A percentile compares a stretch with the other conserved stretches of the same genome.
Conservation (phyloP, 139 green algal species). For the Haematococcus sp. region DNA sequence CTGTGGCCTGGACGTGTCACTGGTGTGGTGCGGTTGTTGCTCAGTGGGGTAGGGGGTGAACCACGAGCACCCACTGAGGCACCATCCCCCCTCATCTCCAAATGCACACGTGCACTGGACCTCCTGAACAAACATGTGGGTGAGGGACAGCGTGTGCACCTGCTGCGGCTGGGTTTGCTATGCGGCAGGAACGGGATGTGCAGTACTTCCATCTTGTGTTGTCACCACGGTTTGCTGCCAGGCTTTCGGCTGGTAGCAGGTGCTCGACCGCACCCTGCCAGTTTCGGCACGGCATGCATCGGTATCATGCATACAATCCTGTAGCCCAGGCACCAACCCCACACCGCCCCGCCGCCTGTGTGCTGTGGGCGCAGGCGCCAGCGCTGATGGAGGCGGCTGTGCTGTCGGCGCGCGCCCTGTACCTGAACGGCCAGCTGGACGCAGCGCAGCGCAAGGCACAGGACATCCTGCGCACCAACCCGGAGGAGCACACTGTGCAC, state of each 20-base stretch:
- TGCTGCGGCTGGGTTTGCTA: too few relatives aligned
- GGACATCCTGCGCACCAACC: constrained; percentile 47
- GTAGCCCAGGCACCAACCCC: too few relatives aligned
- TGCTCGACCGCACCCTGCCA: too few relatives aligned
- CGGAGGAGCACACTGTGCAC: constrained; percentile 45
- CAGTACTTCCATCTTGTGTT: too few relatives aligned
- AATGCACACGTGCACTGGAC: constrained; percentile 37
- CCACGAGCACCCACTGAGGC: constrained; percentile 50
- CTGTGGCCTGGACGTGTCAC: constrained; percentile 57
- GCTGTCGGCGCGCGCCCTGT: constrained; percentile 51
- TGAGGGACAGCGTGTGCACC: background rate
- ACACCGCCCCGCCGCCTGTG: too few relatives aligned
- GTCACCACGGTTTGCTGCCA: too few relatives aligned
- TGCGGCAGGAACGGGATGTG: too few relatives aligned
- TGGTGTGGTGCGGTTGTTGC: constrained; percentile 48
- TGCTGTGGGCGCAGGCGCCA: constrained; percentile 28
- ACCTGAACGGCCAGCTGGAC: constrained; percentile 59
- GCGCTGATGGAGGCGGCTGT: constrained; percentile 45
- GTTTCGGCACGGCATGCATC: too few relatives aligned
- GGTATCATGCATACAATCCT: too few relatives aligned
- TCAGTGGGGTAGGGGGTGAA: constrained; percentile 40
- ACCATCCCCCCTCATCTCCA: constrained; percentile 47
- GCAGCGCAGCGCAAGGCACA: constrained; percentile 49
- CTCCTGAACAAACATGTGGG: constrained; percentile 25
- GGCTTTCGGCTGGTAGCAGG: too few relatives aligned